phyloP scores from a whole-genome alignment of 2,329 filamentous ascomycete species.

The Phialocephala sp. region DNA sequence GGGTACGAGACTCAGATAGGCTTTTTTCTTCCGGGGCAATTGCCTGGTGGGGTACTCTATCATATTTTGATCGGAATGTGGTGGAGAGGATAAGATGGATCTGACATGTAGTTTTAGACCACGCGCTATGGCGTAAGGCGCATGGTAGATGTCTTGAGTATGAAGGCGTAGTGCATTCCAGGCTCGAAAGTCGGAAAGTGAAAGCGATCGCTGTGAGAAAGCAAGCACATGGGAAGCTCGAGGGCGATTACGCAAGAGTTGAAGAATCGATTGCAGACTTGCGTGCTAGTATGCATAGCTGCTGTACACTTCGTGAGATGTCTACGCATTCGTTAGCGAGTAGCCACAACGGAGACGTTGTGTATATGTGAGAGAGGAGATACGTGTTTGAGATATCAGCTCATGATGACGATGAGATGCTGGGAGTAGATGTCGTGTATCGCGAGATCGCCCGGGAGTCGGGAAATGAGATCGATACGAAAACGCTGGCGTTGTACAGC shows the following conservation, averaged over 20 bases:
- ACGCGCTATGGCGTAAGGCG: not conserved
- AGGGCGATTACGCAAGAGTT: not conserved
- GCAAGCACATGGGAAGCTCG: not conserved
- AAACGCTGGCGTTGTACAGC: not conserved
- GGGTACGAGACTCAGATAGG: not conserved
- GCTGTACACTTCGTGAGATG: not conserved
- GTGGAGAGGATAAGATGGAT: not conserved
- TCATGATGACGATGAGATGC: constrained; percentile 3
- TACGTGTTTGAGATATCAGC: constrained; percentile 6
- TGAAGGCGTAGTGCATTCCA: constrained; percentile 4
- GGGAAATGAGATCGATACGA: constrained; percentile 4
- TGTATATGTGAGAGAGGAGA: not conserved
- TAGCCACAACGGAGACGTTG: not conserved
- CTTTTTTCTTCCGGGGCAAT: not conserved
- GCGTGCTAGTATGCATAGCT: not conserved
- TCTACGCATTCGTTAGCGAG: not conserved
- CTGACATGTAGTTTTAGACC: not conserved
- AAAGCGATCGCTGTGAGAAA: not conserved
- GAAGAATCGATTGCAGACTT: not conserved
- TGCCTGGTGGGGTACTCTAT: not conserved
- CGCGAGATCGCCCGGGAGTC: constrained; percentile 6
- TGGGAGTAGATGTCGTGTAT: not conserved
- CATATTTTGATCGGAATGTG: constrained; percentile 4
- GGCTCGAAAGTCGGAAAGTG: not conserved
- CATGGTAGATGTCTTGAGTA: not conserved